Percentiles rank a stretch among this genome's conserved stretches.
phyloP scores from a whole-genome alignment of 306 rosid species.

The Dalbergia cochinchinensis region DNA sequence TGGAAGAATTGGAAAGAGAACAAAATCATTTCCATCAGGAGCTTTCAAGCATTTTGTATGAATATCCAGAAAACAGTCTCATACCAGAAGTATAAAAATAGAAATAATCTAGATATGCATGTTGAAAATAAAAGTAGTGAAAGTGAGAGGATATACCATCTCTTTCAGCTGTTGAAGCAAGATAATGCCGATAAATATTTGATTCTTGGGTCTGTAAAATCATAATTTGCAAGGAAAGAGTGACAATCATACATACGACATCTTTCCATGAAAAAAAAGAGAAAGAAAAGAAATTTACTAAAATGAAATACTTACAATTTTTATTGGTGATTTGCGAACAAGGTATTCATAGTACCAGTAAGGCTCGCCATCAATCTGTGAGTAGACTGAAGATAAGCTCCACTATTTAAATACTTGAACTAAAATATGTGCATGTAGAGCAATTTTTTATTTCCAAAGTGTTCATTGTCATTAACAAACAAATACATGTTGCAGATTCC shows the following conservation, averaged over 20 bases:
- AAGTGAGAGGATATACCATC: conserved; percentile 68
- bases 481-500: conserved; percentile 12
- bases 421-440: conserved; percentile 9
- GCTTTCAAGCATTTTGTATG: conserved; percentile 27
- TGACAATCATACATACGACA: conserved; percentile 28
- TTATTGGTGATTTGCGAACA: conserved; percentile 92
- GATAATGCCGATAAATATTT: conserved; percentile 72
- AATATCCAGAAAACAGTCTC: conserved; percentile 33
- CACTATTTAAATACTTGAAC: conserved; percentile 36
- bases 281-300: neutral
- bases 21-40: conserved; percentile 40
- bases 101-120: conserved; percentile 8
- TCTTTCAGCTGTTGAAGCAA: conserved; percentile 90
- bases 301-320: conserved; percentile 55
- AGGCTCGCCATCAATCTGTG: conserved; percentile 85
- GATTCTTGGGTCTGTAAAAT: conserved; percentile 70
- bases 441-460: neutral
- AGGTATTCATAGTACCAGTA: conserved; percentile 94
- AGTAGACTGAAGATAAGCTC: conserved; percentile 43
- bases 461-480: conserved; percentile 42
- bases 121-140: conserved; percentile 25
- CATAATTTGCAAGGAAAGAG: conserved; percentile 42
- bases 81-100: conserved; percentile 22
- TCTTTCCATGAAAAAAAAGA: neutral
- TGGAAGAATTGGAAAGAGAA: conserved; percentile 25